Conservation (phyloP, 495 filamentous ascomycete species). For the Penicillium antarcticum region DNA sequence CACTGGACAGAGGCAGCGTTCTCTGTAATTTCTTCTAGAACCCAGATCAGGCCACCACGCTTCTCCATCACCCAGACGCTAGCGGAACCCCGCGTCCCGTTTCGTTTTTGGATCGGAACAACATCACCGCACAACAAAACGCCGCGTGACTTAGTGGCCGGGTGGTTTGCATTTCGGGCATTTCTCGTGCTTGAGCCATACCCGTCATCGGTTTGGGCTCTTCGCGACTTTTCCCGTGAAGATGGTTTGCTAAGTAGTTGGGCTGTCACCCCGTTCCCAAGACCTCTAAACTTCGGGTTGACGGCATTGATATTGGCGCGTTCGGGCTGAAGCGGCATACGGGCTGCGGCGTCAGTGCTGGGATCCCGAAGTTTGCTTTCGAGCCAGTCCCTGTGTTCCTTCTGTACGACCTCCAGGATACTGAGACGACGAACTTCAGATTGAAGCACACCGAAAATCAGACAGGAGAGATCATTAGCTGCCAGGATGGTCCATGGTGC, state of each 20-base stretch:
- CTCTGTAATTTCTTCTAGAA: conserved; percentile 95
- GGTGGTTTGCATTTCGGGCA: conserved; percentile 49
- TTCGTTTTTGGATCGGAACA: conserved; percentile 92
- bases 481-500: conserved; percentile 93
- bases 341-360: conserved; percentile 45
- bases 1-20: conserved; percentile 74
- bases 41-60: conserved; percentile 89
- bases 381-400: conserved; percentile 86
- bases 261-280: conserved; percentile 80
- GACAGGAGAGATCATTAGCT: conserved; percentile 95
- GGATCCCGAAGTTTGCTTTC: conserved; percentile 72
- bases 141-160: conserved; percentile 74
- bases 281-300: conserved; percentile 51
- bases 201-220: conserved; percentile 73
- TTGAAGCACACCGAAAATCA: conserved; percentile 93
- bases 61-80: conserved; percentile 99
- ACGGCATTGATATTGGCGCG: conserved; percentile 36
- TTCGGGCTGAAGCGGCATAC: conserved; percentile 32
- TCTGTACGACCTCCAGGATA: conserved; percentile 89
- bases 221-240: conserved; percentile 59
- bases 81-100: conserved; percentile 85
- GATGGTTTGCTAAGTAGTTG: conserved; percentile 83
- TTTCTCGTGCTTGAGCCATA: conserved; percentile 63
- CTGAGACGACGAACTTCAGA: conserved; percentile 92
- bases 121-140: conserved; percentile 95